Evolutionary conservation across 345 rosid species (phyloP).

Genomic region (Bruguiera parviflora): DNA sequence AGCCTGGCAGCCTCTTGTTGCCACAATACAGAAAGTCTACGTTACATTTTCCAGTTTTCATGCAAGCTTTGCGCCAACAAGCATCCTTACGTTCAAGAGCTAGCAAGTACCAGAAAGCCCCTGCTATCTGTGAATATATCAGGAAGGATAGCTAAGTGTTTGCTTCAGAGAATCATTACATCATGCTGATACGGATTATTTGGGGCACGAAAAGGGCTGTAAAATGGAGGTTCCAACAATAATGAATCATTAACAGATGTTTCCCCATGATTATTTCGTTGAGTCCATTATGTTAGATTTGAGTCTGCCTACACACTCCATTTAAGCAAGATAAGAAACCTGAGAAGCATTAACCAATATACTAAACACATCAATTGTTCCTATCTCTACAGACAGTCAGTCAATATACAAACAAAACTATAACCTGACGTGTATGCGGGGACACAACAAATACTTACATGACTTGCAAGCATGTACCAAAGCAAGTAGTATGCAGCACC

Average conservation of each 20-base stretch:
- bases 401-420: too few species aligned
- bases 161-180: background rate
- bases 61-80: slow-evolving; percentile 68
- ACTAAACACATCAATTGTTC: too few species aligned
- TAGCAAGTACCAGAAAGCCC: slow-evolving; percentile 80
- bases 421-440: too few species aligned
- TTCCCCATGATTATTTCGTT: too few species aligned
- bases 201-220: background rate
- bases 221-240: too few species aligned
- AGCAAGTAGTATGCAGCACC: slow-evolving; percentile 87
- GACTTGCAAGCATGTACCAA: slow-evolving; percentile 88
- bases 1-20: slow-evolving; percentile 40
- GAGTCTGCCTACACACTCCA: too few species aligned
- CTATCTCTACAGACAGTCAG: too few species aligned
- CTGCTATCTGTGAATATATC: slow-evolving; percentile 50
- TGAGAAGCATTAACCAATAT: too few species aligned
- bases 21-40: slow-evolving; percentile 65
- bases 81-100: slow-evolving; percentile 72
- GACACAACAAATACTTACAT: slow-evolving; percentile 47
- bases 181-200: background rate
- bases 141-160: background rate
- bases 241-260: too few species aligned
- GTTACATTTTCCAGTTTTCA: slow-evolving; percentile 36
- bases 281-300: too few species aligned
- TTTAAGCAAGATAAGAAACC: too few species aligned